Evolutionary conservation across 768 basidiomycete species (phyloP).

Genomic region (Auricularia sp.): DNA sequence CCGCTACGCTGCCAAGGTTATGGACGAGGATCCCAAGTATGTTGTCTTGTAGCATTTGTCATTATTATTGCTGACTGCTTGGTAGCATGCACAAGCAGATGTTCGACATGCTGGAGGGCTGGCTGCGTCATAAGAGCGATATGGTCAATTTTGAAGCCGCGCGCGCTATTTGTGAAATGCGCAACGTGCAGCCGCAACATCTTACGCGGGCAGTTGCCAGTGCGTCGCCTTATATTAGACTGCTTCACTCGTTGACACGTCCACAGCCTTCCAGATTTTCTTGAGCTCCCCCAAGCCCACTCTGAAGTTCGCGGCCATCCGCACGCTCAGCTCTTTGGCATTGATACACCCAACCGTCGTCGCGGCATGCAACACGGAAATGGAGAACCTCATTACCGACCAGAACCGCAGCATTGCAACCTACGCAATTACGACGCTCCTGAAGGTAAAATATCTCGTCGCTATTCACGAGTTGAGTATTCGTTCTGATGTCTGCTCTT

Average conservation of each 20-base stretch:
- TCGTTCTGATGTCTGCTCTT: slow-evolving; percentile 7
- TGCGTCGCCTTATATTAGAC: slow-evolving; percentile 26
- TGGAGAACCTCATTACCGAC: slow-evolving; percentile 94
- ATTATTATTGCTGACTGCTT: slow-evolving; percentile 4
- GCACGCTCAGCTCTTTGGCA: slow-evolving; percentile 84
- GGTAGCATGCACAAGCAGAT: slow-evolving; percentile 82
- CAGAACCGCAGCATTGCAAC: slow-evolving; percentile 93
- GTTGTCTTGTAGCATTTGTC: slow-evolving; percentile 20
- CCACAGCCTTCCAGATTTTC: slow-evolving; percentile 83
- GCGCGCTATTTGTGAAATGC: slow-evolving; percentile 94
- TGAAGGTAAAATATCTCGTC: slow-evolving; percentile 51
- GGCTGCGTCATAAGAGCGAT: slow-evolving; percentile 96
- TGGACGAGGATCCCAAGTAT: slow-evolving; percentile 97
- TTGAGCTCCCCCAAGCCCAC: slow-evolving; percentile 90
- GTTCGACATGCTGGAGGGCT: slow-evolving; percentile 86
- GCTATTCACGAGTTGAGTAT: neutral
- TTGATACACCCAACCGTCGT: slow-evolving; percentile 79
- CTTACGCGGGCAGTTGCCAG: slow-evolving; percentile 83
- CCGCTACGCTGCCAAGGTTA: slow-evolving; percentile 95
- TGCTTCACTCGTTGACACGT: neutral
- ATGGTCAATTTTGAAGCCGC: slow-evolving; percentile 99
- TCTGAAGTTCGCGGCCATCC: slow-evolving; percentile 94
- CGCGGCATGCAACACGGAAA: slow-evolving; percentile 86
- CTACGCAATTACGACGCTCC: slow-evolving; percentile 94
- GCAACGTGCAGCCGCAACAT: slow-evolving; percentile 64